Base-by-base conservation (phyloP, 148 eudicot genomes). In the Diospyros lotus region DNA sequence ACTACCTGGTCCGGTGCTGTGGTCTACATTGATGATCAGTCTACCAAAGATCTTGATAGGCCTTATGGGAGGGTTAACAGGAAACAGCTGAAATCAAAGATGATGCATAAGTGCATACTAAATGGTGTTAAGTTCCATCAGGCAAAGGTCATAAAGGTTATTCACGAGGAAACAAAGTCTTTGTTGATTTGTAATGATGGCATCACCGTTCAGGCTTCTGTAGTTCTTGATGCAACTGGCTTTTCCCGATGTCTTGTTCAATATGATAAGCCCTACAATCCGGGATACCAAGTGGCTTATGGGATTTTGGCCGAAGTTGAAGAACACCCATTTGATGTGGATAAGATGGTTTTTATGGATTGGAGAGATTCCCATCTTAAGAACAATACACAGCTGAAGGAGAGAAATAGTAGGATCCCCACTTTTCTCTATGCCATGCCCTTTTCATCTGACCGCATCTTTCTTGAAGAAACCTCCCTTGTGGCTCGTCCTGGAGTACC, bases 381-480 rank as follows among this genome's bases (percentile, higher is more conserved):
- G 18, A 78, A 73, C 43, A 81, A 88, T 44, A 53, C 9, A 59
- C 89, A 79, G 75, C 78, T 96, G 38, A 88, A 88, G 78, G 88
- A 83, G 78, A 88, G 88, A 80, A 96, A 96, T 71, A 76, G 83
- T 62, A 91, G 80, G 83, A 86, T 93, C 50, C 98, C 98, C 9
- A 96, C 98, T 68, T 96, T 96, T 53, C 88, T 96, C 39, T 93
- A 96, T 69, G 99, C 99, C 46, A 96, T 96, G 99, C 99, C 99
- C 11, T 96, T 96, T 74, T 91, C 97, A 5, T 79, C 94, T 0
- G 75, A 82, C 14, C 80, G 83, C 60, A 93, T 96, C 76, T 96
- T 96, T 84, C 84, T 96, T 73, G 99, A 95, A 84, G 99, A 96
- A 79, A 96, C 99, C 10, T 96, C 99, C 28, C 83, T 96, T 45